phyloP scores from a whole-genome alignment of 352 stramenopile species.

The Pythium scleroteichum region DNA sequence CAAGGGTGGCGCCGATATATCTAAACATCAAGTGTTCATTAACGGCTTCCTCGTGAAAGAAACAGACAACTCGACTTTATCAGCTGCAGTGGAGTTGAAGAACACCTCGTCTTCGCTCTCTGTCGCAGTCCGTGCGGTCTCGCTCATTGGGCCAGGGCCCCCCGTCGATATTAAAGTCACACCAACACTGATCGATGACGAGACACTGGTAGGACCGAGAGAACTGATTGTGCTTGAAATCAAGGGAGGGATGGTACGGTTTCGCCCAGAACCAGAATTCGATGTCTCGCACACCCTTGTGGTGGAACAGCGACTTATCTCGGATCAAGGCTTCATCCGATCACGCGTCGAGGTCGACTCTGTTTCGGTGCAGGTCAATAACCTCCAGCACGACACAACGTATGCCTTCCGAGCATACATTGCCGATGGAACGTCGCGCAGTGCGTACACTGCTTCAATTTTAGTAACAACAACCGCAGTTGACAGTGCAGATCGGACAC shows the following conservation, averaged over 20 bases:
- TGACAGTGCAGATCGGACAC: conserved; percentile 38
- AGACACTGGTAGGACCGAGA: neutral
- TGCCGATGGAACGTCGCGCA: conserved; percentile 21
- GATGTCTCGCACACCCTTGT: neutral
- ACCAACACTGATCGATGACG: neutral
- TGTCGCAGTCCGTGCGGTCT: conserved; percentile 44
- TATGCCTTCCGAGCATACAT: conserved; percentile 53
- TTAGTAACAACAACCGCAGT: conserved; percentile 33
- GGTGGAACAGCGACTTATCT: conserved; percentile 38
- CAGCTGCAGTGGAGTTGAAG: conserved; percentile 24
- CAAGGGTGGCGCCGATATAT: conserved; percentile 38
- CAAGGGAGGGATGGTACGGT: conserved; percentile 17
- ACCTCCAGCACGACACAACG: conserved; percentile 42
- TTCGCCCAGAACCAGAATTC: conserved; percentile 9
- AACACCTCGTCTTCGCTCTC: conserved; percentile 1
- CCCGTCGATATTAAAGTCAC: conserved; percentile 23
- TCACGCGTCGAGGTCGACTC: conserved; percentile 24
- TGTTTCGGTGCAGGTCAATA: conserved; percentile 35
- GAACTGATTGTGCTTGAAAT: conserved; percentile 7
- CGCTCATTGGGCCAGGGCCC: conserved; percentile 35
- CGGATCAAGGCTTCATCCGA: conserved; percentile 21
- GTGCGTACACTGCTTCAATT: conserved; percentile 30
- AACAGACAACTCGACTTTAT: conserved; percentile 25
- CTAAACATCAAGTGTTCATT: conserved; percentile 45
- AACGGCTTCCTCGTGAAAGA: conserved; percentile 41